Conservation (phyloP, 1,139 yeast species). For the Taiozyma sp. region DNA sequence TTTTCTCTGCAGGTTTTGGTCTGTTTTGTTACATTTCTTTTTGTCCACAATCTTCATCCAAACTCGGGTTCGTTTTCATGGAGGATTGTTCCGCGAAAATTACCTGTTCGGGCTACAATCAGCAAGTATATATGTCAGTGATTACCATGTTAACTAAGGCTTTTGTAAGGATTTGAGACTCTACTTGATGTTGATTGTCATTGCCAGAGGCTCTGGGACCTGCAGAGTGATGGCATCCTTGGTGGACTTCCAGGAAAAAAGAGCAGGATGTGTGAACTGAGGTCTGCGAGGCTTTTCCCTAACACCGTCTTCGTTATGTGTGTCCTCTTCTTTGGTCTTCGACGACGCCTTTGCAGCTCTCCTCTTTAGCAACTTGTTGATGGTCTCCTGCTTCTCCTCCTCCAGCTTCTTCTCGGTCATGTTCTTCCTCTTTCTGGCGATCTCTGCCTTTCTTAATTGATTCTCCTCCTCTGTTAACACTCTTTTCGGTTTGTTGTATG, state of each 20-base stretch:
- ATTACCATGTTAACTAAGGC: neutral
- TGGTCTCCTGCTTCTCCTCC: conserved; percentile 88
- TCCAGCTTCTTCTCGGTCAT: conserved; percentile 77
- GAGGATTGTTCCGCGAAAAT: neutral
- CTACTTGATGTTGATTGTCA: neutral
- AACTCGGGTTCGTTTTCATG: neutral
- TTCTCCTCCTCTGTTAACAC: conserved; percentile 78
- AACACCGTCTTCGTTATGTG: conserved; percentile 34
- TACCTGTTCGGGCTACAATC: neutral
- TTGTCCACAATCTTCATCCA: neutral
- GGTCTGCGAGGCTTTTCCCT: conserved; percentile 34
- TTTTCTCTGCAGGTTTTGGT: neutral
- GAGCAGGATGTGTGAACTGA: conserved; percentile 40
- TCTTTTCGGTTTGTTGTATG: conserved; percentile 29
- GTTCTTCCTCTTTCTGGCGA: conserved; percentile 83
- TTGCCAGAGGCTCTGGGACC: conserved; percentile 15
- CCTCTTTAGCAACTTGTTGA: conserved; percentile 78
- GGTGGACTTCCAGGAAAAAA: conserved; percentile 36
- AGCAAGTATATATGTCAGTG: neutral
- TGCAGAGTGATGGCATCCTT: conserved; percentile 25
- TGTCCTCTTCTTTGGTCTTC: conserved; percentile 30
- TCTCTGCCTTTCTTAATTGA: conserved; percentile 77
- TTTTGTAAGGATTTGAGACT: neutral
- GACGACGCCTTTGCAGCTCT: conserved; percentile 51
- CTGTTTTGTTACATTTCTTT: neutral